Evolutionary conservation across 495 filamentous ascomycete genomes (phyloP), one percentile per base, ranked within the genome.

Genomic region (Aspergillus egyptiacus): DNA sequence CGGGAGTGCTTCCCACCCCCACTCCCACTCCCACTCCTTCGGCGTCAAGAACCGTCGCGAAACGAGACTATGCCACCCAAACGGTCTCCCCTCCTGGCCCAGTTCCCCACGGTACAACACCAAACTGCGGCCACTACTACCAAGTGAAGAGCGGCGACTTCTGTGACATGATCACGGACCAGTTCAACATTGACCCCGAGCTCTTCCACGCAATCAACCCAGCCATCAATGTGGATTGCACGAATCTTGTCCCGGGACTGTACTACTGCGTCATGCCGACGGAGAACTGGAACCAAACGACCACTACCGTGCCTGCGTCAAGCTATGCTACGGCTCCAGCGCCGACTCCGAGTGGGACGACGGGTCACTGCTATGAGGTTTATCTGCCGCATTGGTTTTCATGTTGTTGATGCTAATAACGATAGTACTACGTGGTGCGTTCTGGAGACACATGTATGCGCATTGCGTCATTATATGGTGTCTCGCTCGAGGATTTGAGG

Each of bases 121-220:
- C 2, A 5, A 43, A 33, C 19, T 51, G 48, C 18, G 48, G 48
- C 4, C 15, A 31, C 17, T 53, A 34, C 31, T 53, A 53, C 17
- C 36, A 36, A 14, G 51, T 48, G 20, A 31, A 13, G 13, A 2
- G 18, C 10, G 51, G 43, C 13, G 51, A 53, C 15, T 53, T 37
- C 37, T 53, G 51, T 32, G 43, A 53, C 6, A 22, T 33, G 6
- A 53, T 53, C 15, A 25, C 39, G 1, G 18, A 47, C 17, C 15
- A 22, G 17, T 47, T 36, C 37, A 43, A 37, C 22, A 53, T 53
- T 11, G 31, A 24, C 6, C 8, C 37, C n/a, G 19, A 36, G 19
- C 30, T 53, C 1, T 53, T 53, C 37, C 20, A 25, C n/a, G 51
- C 38, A 6, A 53, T 53, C 15, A 53, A 53, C 14, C 51, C 51